phyloP scores from a whole-genome alignment of 1,139 yeast species.

The Kurtzmaniella quercitrusa region DNA sequence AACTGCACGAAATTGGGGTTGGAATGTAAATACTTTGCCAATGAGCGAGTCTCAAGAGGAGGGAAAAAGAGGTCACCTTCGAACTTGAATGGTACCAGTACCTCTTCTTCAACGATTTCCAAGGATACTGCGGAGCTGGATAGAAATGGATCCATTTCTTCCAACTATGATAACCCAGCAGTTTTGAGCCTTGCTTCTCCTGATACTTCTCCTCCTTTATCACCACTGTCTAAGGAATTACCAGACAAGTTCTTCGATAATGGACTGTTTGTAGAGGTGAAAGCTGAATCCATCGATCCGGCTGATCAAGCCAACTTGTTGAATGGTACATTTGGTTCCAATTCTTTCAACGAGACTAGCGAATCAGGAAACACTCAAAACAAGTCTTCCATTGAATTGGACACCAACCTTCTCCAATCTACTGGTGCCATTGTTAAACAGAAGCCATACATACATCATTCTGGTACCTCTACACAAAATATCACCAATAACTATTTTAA shows the following conservation, averaged over 20 bases:
- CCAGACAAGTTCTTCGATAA: slow-evolving; percentile 1
- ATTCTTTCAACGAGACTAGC: background rate
- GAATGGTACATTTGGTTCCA: background rate
- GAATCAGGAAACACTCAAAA: background rate
- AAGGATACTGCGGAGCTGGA: background rate
- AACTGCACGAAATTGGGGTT: slow-evolving; percentile 44
- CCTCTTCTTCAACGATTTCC: background rate
- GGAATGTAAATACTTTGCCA: slow-evolving; percentile 52
- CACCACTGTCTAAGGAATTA: slow-evolving; percentile 1
- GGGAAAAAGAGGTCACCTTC: slow-evolving; percentile 23
- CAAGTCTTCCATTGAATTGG: background rate
- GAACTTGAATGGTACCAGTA: background rate
- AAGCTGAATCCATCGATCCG: background rate
- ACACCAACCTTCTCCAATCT: background rate
- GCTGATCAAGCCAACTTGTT: background rate
- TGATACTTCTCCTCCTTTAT: slow-evolving; percentile 1
- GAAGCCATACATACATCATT: slow-evolving; percentile 22
- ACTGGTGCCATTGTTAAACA: background rate
- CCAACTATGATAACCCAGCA: background rate
- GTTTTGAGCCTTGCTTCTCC: background rate
- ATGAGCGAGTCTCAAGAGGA: slow-evolving; percentile 51
- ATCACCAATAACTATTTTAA: slow-evolving; percentile 34
- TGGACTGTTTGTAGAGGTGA: background rate
- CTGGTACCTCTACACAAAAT: slow-evolving; percentile 27
- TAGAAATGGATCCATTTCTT: background rate